A percentile compares a stretch with the other conserved stretches of the same genome.
Conservation (phyloP, 129 eudicot genomes). For the Flaveria brownii region DNA sequence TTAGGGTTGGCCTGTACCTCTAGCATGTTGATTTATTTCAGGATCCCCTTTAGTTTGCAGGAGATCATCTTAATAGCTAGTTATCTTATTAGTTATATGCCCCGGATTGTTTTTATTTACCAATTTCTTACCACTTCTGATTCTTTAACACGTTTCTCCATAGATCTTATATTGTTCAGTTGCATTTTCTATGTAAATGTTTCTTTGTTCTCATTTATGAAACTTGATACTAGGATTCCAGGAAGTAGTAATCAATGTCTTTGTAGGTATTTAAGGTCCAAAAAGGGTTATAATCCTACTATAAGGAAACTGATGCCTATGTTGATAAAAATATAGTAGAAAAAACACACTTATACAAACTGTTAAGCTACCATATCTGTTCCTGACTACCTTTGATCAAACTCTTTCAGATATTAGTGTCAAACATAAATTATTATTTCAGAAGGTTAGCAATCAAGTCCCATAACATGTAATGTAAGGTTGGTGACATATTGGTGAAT, state of each 20-base stretch:
- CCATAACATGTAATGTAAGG: not conserved
- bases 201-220: conserved; percentile 11
- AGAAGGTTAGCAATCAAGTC: not conserved
- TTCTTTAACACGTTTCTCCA: not conserved
- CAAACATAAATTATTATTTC: not conserved
- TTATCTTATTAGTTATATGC: not conserved
- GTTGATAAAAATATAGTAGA: not conserved
- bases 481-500: not conserved
- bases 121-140: not conserved
- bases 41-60: not conserved
- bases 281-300: not conserved
- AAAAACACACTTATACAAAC: conserved; percentile 6
- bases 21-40: not conserved
- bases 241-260: not conserved
- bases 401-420: not conserved
- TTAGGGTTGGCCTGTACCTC: not conserved
- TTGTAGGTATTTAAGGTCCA: not conserved
- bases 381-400: not conserved
- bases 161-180: not conserved
- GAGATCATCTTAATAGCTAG: not conserved
- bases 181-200: conserved; percentile 1
- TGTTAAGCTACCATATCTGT: not conserved
- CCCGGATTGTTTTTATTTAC: not conserved
- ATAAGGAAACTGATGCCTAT: not conserved
- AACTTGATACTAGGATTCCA: not conserved